Evolutionary conservation across 2,329 filamentous ascomycete genomes (phyloP), one percentile per base, ranked within the genome.

Genomic region (Penicillium vulpinum): DNA sequence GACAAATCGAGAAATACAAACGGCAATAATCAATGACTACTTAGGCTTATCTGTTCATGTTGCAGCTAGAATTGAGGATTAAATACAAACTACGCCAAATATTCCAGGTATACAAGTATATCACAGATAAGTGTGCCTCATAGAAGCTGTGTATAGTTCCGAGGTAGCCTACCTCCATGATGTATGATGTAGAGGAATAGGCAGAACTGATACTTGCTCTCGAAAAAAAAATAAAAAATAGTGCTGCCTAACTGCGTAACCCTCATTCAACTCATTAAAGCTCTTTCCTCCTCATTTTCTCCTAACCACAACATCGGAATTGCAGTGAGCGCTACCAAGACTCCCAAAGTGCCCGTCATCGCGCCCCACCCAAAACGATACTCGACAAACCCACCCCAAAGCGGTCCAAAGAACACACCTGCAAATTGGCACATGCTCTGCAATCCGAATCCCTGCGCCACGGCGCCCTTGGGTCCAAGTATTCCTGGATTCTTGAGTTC

Each of bases 401-500:
- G 67, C 0, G 86, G 86, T 0, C 87, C 87, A 6, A 87, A 51
- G 0, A 85, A 82, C 50, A 88, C 71, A 0, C 87, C 86, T 0
- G 77, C 72, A 57, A 81, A 83, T 68, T 86, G 88, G 0, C 85
- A 78, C 77, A 88, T 81, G n/a, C 81, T 84, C 63, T 84, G 86
- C 57, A 88, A 74, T 3, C 83, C 85, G 67, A 88, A 89, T 0
- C 88, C 75, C 70, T 88, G 86, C 2, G 85, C 85, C 65, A 87
- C 87, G 0, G 85, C 85, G 0, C 65, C 65, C 11, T 63, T 59
- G 13, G 59, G 52, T 8, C 86, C 56, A 83, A 88, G 68, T 88
- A 95, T 73, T 87, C 90, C 36, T 82, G 82, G 63, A 81, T 85
- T 57, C 85, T 81, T 64, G 85, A 85, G 6, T 77, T 89, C 58